phyloP scores from a whole-genome alignment of 768 basidiomycete species.

The Podaxis sp. region DNA sequence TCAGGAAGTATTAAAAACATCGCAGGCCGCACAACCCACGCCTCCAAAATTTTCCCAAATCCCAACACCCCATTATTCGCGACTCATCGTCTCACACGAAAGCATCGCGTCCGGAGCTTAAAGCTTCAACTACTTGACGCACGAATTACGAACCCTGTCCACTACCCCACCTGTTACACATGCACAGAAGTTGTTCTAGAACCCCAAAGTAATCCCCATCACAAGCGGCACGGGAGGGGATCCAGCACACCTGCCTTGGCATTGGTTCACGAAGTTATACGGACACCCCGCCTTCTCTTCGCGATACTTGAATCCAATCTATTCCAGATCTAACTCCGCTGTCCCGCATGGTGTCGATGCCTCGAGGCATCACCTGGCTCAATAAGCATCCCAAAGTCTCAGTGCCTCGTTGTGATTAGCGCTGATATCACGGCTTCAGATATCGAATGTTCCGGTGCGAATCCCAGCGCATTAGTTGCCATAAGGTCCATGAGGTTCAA shows the following conservation, averaged over 20 bases:
- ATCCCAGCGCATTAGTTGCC: not conserved
- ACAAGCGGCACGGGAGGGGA: not conserved
- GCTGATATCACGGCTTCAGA: not conserved
- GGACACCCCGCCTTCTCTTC: too few species aligned
- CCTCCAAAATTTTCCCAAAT: not conserved
- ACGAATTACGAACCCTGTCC: too few species aligned
- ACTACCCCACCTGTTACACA: not conserved
- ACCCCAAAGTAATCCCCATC: not conserved
- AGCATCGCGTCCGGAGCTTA: not conserved
- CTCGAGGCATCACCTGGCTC: constrained; percentile 11
- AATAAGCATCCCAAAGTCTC: constrained; percentile 1
- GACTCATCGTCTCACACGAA: not conserved
- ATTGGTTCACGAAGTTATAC: not conserved
- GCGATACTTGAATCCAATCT: not conserved
- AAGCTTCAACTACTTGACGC: not conserved
- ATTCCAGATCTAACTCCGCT: constrained; percentile 9
- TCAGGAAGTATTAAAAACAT: not conserved
- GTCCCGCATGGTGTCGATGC: constrained; percentile 4
- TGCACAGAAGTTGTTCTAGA: not conserved
- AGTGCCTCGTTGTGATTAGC: not conserved
- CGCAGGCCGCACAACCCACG: constrained; percentile 9
- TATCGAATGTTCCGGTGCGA: not conserved
- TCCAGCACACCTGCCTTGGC: not conserved
- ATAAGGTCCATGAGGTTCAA: not conserved
- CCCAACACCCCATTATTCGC: not conserved